Conservation (phyloP, 2,329 filamentous ascomycete genomes). For the Bisporella sp. region DNA sequence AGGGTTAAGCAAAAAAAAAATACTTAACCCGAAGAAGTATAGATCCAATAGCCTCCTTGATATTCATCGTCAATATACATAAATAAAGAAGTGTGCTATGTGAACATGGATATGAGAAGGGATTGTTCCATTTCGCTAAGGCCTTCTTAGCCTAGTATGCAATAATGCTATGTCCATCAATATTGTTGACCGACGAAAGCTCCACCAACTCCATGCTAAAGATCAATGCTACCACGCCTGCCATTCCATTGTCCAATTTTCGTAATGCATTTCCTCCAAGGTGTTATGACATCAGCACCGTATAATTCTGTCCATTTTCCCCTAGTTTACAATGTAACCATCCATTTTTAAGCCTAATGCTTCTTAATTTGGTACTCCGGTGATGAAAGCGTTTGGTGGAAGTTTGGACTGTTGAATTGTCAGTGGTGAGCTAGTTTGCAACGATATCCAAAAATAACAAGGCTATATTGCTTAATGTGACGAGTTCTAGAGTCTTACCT, state of each 20-base stretch:
- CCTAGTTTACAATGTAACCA: not conserved
- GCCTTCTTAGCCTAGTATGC: too few species aligned
- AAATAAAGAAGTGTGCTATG: too few species aligned
- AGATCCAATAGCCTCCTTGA: too few species aligned
- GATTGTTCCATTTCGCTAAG: too few species aligned
- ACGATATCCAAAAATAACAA: not conserved
- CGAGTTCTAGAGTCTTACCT: conserved; percentile 40
- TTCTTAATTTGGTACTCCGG: not conserved
- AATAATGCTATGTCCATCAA: too few species aligned
- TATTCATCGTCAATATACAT: too few species aligned
- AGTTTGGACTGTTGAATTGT: conserved; percentile 33
- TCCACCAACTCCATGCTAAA: not conserved
- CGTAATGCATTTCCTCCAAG: not conserved
- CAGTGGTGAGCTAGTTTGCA: conserved; percentile 4
- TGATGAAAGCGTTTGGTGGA: conserved; percentile 40
- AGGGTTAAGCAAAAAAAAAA: too few species aligned
- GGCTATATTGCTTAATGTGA: too few species aligned
- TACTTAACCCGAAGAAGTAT: too few species aligned
- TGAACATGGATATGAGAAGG: too few species aligned
- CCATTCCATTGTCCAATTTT: not conserved
- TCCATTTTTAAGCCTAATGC: not conserved
- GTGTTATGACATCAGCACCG: not conserved
- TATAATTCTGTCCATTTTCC: not conserved
- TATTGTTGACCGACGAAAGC: too few species aligned
- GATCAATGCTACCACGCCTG: not conserved